Percentiles rank a stretch among this genome's conserved stretches.
These are phyloP conservation scores for Vaccinium darrowii DNA, from an alignment of 148 eudicot genomes.

Conservation along the genomic window DNA sequence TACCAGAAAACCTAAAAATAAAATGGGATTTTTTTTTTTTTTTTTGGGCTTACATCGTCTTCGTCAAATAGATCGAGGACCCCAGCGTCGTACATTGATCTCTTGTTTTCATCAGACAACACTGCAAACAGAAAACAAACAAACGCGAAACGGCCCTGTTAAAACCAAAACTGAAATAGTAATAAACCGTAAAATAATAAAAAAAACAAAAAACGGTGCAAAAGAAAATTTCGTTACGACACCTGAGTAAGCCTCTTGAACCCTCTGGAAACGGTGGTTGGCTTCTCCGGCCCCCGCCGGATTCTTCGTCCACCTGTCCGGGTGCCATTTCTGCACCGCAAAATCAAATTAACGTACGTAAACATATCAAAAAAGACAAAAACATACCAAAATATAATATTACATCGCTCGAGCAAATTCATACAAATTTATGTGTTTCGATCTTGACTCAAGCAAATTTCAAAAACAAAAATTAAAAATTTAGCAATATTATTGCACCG, in stretches of 20 bases:
- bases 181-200: not conserved
- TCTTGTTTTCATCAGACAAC: constrained; percentile 73
- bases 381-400: too few relatives aligned
- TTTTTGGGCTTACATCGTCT: constrained; percentile 48
- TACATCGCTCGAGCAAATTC: too few relatives aligned
- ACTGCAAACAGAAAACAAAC: constrained; percentile 39
- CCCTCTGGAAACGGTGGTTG: constrained; percentile 70
- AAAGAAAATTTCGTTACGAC: not conserved
- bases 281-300: constrained; percentile 67
- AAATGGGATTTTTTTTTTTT: not conserved
- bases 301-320: constrained; percentile 64
- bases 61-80: constrained; percentile 74
- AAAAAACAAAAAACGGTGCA: not conserved
- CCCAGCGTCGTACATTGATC: constrained; percentile 89
- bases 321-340: constrained; percentile 76
- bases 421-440: too few relatives aligned
- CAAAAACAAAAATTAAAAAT: too few relatives aligned
- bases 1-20: not conserved
- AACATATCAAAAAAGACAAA: too few relatives aligned
- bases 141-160: too few relatives aligned
- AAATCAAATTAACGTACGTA: not conserved
- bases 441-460: too few relatives aligned
- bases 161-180: too few relatives aligned
- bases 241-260: constrained; percentile 98
- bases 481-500: too few relatives aligned